Evolutionary conservation across 129 eudicot genomes (phyloP).

Genomic region (Lonicera japonica): DNA sequence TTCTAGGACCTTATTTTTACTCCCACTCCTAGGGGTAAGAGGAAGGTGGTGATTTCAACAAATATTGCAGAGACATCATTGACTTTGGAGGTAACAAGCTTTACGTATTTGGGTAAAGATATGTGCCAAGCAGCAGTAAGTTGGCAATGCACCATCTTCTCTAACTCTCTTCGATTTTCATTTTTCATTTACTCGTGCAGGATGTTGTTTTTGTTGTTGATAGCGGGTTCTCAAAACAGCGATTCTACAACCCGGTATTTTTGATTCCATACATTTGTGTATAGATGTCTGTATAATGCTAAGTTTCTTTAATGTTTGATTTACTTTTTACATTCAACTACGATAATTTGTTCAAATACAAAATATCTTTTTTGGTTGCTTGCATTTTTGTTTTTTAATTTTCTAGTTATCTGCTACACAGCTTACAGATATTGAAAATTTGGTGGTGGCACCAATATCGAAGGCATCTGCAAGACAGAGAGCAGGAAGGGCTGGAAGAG

Average conservation of each 20-base stretch:
- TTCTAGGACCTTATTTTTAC: constrained; percentile 88
- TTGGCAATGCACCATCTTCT: not conserved
- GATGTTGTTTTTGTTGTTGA: constrained; percentile 93
- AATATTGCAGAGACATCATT: constrained; percentile 97
- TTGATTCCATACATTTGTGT: not conserved
- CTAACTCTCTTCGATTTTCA: not conserved
- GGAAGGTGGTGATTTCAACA: constrained; percentile 94
- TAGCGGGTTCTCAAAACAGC: constrained; percentile 95
- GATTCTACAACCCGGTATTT: constrained; percentile 88
- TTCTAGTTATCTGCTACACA: constrained; percentile 27
- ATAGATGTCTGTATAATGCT: not conserved
- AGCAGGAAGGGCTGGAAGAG: constrained; percentile 95
- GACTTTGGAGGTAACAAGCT: constrained; percentile 70
- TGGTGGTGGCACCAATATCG: constrained; percentile 96
- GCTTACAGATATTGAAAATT: constrained; percentile 88
- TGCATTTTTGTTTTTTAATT: not conserved
- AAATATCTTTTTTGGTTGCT: no score
- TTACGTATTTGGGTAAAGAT: not conserved
- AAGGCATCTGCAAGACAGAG: constrained; percentile 97
- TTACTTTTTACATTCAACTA: no score
- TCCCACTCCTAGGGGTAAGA: constrained; percentile 90
- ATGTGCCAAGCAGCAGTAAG: not conserved
- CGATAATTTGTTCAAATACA: no score
- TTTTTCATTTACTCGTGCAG: constrained; percentile 36
- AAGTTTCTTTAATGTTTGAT: no score